Evolutionary conservation across 2,329 filamentous ascomycete genomes (phyloP).

Genomic region (Fusarium napiforme): DNA sequence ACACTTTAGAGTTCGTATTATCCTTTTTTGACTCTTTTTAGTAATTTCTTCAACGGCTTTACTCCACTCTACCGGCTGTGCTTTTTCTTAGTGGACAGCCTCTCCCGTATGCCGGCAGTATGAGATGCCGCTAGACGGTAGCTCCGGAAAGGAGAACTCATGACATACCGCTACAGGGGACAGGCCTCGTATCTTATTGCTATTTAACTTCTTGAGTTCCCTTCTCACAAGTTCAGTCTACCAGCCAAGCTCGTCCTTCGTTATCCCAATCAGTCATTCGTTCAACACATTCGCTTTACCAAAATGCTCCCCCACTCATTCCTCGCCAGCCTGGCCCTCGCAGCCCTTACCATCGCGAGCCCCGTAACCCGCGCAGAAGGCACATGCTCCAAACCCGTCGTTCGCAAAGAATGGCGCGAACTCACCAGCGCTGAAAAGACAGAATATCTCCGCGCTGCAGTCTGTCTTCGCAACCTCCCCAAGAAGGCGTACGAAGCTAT

Average conservation of each 20-base stretch:
- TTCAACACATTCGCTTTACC: not conserved
- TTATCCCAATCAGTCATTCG: not conserved
- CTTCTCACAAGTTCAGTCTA: not conserved
- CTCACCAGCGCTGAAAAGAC: constrained; percentile 9
- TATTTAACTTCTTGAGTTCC: too few species aligned
- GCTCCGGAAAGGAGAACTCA: not conserved
- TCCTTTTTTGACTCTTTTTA: not conserved
- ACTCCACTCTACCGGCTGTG: not conserved
- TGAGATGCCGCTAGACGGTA: not conserved
- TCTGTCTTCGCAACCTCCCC: constrained; percentile 17
- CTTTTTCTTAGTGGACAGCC: not conserved
- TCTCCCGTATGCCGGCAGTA: not conserved
- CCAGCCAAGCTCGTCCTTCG: not conserved
- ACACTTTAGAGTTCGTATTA: not conserved
- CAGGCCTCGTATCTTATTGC: not conserved
- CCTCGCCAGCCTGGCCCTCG: not conserved
- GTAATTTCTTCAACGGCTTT: not conserved
- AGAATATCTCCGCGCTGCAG: constrained; percentile 17
- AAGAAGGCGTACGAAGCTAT: not conserved
- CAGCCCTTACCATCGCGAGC: not conserved
- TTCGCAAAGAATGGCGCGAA: constrained; percentile 26
- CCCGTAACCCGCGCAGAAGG: not conserved
- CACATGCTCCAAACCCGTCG: not conserved
- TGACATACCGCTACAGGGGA: not conserved
- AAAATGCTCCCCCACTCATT: constrained; percentile 9